Conservation (phyloP, 2,329 filamentous ascomycete genomes). For the Pyrenochaeta sp. region DNA sequence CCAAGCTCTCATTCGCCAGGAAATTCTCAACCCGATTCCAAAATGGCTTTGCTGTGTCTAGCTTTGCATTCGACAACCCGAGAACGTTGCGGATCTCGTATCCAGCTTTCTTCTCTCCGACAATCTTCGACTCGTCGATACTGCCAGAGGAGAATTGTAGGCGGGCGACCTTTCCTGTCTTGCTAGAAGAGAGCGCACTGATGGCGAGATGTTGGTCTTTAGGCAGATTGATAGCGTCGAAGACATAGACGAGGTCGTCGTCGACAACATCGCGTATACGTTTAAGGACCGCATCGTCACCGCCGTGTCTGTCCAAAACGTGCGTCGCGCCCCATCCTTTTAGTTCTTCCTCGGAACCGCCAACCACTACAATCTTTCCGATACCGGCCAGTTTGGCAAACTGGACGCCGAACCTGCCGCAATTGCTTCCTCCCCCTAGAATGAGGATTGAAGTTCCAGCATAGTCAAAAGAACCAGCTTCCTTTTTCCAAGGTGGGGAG, state of each 20-base stretch:
- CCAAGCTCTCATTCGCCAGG: not conserved
- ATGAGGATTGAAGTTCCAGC: constrained; percentile 34
- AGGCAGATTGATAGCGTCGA: constrained; percentile 39
- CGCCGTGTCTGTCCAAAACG: constrained; percentile 52
- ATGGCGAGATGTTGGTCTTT: constrained; percentile 7
- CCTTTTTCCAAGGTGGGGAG: constrained; percentile 35
- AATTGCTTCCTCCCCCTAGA: constrained; percentile 48
- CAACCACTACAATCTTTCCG: constrained; percentile 51
- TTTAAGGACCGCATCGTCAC: constrained; percentile 37
- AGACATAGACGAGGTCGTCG: constrained; percentile 52
- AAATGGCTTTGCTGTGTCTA: not conserved
- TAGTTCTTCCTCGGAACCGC: constrained; percentile 43
- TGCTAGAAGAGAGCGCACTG: constrained; percentile 16
- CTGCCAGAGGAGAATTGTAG: not conserved
- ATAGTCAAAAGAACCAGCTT: constrained; percentile 32
- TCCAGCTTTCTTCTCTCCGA: not conserved
- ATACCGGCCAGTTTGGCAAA: constrained; percentile 49
- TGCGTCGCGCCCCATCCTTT: constrained; percentile 52
- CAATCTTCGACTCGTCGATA: too few species aligned
- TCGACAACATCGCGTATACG: constrained; percentile 49
- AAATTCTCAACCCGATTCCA: not conserved
- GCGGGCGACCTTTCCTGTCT: constrained; percentile 8
- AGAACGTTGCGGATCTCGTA: not conserved
- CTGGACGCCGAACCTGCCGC: constrained; percentile 46
- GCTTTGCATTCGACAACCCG: not conserved